A percentile compares a stretch with the other conserved stretches of the same genome.
phyloP scores from a whole-genome alignment of 2,329 filamentous ascomycete species.

The Ilyonectria mors-panacis region DNA sequence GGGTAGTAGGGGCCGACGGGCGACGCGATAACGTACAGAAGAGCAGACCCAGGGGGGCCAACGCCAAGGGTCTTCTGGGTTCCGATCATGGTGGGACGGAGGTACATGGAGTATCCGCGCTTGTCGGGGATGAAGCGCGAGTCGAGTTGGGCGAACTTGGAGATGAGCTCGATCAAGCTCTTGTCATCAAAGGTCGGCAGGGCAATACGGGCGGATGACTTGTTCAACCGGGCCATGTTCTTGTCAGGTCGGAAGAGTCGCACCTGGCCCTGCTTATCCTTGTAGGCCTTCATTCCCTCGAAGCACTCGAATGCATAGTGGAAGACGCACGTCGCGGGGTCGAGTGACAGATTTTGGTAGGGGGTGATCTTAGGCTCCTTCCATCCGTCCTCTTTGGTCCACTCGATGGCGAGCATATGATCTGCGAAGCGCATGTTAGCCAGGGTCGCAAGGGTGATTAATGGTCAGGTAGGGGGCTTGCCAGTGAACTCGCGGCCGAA shows the following conservation, averaged over 20 bases:
- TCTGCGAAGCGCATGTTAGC: slow-evolving; percentile 67
- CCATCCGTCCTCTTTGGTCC: slow-evolving; percentile 91
- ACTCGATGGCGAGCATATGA: slow-evolving; percentile 97
- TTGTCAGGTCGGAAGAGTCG: slow-evolving; percentile 94
- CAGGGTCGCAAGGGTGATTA: not conserved
- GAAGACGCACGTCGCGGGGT: slow-evolving; percentile 96
- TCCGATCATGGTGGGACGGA: slow-evolving; percentile 96
- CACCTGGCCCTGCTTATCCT: slow-evolving; percentile 82
- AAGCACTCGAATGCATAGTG: slow-evolving; percentile 99
- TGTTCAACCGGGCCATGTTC: slow-evolving; percentile 97
- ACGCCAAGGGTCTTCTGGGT: slow-evolving; percentile 96
- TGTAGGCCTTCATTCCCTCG: slow-evolving; percentile 99
- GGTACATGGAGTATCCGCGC: slow-evolving; percentile 93
- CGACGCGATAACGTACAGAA: slow-evolving; percentile 95
- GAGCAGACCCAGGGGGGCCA: slow-evolving; percentile 89
- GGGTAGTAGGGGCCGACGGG: slow-evolving; percentile 98
- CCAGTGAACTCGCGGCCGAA: slow-evolving; percentile 95
- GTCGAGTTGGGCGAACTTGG: slow-evolving; percentile 84
- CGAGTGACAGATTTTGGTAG: slow-evolving; percentile 97
- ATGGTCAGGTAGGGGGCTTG: slow-evolving; percentile 54
- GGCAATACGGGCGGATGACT: slow-evolving; percentile 90
- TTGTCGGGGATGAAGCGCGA: slow-evolving; percentile 89
- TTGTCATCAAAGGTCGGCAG: slow-evolving; percentile 86
- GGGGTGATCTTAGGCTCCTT: slow-evolving; percentile 85
- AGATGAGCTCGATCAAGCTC: slow-evolving; percentile 84